Base-by-base conservation (phyloP, 2,329 filamentous ascomycete genomes). In the Fusarium clavum region DNA sequence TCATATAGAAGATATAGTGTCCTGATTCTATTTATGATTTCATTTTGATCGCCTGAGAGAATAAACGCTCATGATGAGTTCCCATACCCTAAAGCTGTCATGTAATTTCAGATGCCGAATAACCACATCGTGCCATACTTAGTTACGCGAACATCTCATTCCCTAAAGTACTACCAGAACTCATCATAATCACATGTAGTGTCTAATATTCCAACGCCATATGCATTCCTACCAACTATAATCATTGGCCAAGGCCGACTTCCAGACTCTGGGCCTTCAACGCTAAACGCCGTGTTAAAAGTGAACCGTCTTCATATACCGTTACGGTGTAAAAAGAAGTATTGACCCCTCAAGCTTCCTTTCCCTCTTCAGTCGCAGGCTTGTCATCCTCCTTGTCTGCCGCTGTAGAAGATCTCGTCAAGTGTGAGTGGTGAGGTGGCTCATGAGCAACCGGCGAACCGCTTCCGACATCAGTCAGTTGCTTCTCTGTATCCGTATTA, bases 371-470 rank as follows among this genome's bases (percentile, higher is more conserved):
- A 27, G 66, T 40, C 4, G 60, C 27, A 32, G 64, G 45, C 49
- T 64, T 72, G 3, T 70, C 69, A 4, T 70, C 61, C 32, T 76
- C 77, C 52, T 83, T 83, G 27, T 84, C 84, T 6, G 79, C 82
- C 5, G 80, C 73, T 1, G 83, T 85, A 18, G 83, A 83, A 4
- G 85, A 83, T 18, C 82, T 82, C 12, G 80, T 83, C 41, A 88
- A 77, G 16, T 84, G 81, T 2, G 86, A 88, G 24, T 81, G 81
- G 27, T 84, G 80, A n/a, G 80, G 72, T 7, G 86, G 85, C 65
- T 87, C 85, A 41, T 82, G 83, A 49, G 58, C 77, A 51, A 62
- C 72, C 67, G 58, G 67, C 44, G 69, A 69, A 16, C 79, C 75
- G n/a, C 79, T 76, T 14, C 79, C 71, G 20, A 72, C 45, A n/a